phyloP scores from a whole-genome alignment of 768 basidiomycete genomes.

The Dentipellis sp. region DNA sequence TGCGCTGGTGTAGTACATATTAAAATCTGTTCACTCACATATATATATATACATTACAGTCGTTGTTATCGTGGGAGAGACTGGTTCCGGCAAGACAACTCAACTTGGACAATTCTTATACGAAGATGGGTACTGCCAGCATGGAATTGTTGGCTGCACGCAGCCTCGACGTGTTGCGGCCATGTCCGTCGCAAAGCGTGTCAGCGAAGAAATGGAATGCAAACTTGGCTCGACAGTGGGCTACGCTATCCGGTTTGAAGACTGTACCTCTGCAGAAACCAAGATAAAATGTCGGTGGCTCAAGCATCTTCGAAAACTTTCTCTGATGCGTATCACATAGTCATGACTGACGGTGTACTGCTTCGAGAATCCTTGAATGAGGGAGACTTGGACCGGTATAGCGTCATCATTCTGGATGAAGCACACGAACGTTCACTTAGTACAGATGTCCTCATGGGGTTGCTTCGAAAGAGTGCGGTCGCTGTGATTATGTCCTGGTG shows the following conservation, averaged over 20 bases:
- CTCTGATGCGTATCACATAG: slow-evolving; percentile 28
- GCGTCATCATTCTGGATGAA: slow-evolving; percentile 96
- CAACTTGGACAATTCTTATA: slow-evolving; percentile 93
- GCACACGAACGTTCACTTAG: slow-evolving; percentile 96
- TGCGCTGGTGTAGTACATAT: slow-evolving; percentile 19
- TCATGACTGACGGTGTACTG: slow-evolving; percentile 98
- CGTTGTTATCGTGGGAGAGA: slow-evolving; percentile 94
- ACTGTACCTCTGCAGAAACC: slow-evolving; percentile 89
- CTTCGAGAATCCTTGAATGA: slow-evolving; percentile 98
- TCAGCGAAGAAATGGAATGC: slow-evolving; percentile 99
- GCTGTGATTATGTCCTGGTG: background rate
- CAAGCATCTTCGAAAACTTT: background rate
- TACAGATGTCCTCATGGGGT: slow-evolving; percentile 97
- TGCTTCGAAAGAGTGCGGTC: slow-evolving; percentile 78
- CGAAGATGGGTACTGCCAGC: slow-evolving; percentile 89
- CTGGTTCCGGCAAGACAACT: slow-evolving; percentile 99
- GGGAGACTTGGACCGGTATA: slow-evolving; percentile 96
- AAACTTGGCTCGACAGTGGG: slow-evolving; percentile 88
- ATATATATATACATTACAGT: too few relatives aligned
- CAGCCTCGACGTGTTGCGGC: slow-evolving; percentile 98
- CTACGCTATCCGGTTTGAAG: slow-evolving; percentile 98
- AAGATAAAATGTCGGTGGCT: slow-evolving; percentile 84
- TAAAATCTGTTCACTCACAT: background rate
- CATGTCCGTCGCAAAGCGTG: slow-evolving; percentile 99
- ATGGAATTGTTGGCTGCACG: slow-evolving; percentile 92